A percentile compares a stretch with the other conserved stretches of the same genome.
Conservation (phyloP, 208 protist genomes). For the Leishmania braziliensis region DNA sequence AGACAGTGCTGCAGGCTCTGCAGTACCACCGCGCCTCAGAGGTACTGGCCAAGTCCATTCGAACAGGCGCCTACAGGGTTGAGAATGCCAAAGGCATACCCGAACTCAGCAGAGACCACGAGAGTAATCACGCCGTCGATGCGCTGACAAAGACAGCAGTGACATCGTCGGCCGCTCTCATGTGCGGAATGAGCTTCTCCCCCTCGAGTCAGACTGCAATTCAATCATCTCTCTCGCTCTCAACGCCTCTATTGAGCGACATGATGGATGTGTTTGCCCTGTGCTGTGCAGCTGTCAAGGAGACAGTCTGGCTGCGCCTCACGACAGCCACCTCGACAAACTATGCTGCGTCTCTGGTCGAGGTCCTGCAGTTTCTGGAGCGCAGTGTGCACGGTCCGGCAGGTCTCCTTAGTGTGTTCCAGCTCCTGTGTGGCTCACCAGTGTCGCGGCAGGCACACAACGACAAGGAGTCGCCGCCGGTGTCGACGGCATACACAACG, state of each 20-base stretch:
- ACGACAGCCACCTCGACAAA: constrained; percentile 12
- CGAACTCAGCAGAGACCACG: neutral
- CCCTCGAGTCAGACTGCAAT: neutral
- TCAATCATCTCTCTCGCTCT: too few species aligned
- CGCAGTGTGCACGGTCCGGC: constrained; percentile 22
- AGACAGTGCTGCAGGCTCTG: constrained; percentile 27
- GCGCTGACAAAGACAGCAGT: neutral
- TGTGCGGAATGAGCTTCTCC: neutral
- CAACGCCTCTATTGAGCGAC: neutral
- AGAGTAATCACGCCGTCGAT: neutral
- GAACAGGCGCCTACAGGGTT: constrained; percentile 34
- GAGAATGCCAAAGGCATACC: neutral
- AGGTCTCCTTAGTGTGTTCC: constrained; percentile 13
- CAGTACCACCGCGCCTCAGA: constrained; percentile 16
- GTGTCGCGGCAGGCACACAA: neutral
- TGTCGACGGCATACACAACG: neutral
- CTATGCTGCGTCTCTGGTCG: constrained; percentile 11
- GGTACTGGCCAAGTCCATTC: constrained; percentile 52
- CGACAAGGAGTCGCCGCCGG: neutral
- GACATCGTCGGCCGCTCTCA: neutral
- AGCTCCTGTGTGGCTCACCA: constrained; percentile 6
- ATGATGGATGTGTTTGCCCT: constrained; percentile 34
- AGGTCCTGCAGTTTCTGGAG: constrained; percentile 33
- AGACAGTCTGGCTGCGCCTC: constrained; percentile 29
- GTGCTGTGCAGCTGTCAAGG: constrained; percentile 31